Evolutionary conservation across 75 land plant species (phyloP).

Genomic region (Pinus albicaulis): DNA sequence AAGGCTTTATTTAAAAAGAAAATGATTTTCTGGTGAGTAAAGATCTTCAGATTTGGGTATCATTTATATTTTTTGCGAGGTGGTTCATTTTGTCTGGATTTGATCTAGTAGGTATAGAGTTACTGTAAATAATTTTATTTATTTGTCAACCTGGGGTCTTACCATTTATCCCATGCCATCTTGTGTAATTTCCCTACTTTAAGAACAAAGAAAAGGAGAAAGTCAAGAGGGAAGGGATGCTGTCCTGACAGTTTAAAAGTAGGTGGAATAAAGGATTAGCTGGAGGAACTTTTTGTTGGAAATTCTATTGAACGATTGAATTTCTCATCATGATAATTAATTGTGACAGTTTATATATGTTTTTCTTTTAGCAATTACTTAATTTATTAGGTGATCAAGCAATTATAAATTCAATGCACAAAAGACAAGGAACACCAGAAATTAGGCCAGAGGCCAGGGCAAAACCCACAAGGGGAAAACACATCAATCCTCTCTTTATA

Average conservation of each 20-base stretch:
- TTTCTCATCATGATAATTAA: too few species aligned
- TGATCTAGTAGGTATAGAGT: neutral
- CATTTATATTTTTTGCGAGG: neutral
- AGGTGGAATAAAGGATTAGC: too few species aligned
- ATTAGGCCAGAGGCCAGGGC: too few species aligned
- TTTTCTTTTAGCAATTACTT: too few species aligned
- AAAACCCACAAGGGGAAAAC: too few species aligned
- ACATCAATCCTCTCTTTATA: too few species aligned
- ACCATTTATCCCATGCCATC: neutral
- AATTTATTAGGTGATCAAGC: too few species aligned
- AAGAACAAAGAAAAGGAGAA: neutral
- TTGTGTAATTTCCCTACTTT: neutral
- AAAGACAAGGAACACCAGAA: too few species aligned
- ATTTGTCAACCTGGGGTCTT: neutral
- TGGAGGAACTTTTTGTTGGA: too few species aligned
- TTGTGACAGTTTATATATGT: too few species aligned
- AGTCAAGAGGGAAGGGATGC: neutral
- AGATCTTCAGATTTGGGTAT: neutral
- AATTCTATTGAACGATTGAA: too few species aligned
- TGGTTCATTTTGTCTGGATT: neutral
- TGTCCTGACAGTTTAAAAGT: neutral
- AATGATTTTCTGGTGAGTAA: conserved; percentile 43
- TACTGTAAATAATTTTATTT: neutral
- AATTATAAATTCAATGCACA: too few species aligned
- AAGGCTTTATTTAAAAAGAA: conserved; percentile 26